Evolutionary conservation across 1,284 basidiomycete species (phyloP), one percentile per base, ranked within the genome.

Genomic region (Papiliotrema fonsecae): DNA sequence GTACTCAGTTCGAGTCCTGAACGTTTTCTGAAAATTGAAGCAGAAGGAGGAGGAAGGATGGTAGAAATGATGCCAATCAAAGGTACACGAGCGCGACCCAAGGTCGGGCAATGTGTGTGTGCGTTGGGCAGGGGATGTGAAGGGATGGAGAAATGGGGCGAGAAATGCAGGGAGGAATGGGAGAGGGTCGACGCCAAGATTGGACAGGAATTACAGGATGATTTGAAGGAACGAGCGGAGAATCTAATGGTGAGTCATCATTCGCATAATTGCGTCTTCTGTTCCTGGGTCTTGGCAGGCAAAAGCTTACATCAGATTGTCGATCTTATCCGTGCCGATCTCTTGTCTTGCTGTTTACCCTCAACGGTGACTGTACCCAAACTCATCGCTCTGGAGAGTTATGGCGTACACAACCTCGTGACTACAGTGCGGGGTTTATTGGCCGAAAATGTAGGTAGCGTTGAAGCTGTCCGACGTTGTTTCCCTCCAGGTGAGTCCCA

Each of bases 341-440:
- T 98, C 27, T 83, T 77, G 74, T 83, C 64, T 75, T 88, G 64
- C 76, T 97, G 59, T 60, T 63, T 62, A 77, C 87, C 55, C 71
- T 87, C 67, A 68, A 85, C 76, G 43, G 92, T 98, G 5, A 69
- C 78, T 5, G 91, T 97, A 2, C 86, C 83, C 45, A 83, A 88
- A 56, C 87, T 98, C 58, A 97, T 94, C 73, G 76, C 76, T 1
- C 82, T 97, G 7, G 94, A 98, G 69, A 88, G 89, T 59, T 97
- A 94, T 67, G 93, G 88, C 0, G 89, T 98, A 2, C 97, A 92
- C 82, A 91, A 96, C 70, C 82, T 97, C 40, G 94, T 97, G 10
- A 97, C 92, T 43, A 92, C 93, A 24, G 88, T 97, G 40, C 82
- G 87, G 61, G 92, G 91, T 19, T 76, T 61, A 22, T 61, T 78